Conservation (phyloP, 2,329 filamentous ascomycete species). For the Aureobasidium mangrovei region DNA sequence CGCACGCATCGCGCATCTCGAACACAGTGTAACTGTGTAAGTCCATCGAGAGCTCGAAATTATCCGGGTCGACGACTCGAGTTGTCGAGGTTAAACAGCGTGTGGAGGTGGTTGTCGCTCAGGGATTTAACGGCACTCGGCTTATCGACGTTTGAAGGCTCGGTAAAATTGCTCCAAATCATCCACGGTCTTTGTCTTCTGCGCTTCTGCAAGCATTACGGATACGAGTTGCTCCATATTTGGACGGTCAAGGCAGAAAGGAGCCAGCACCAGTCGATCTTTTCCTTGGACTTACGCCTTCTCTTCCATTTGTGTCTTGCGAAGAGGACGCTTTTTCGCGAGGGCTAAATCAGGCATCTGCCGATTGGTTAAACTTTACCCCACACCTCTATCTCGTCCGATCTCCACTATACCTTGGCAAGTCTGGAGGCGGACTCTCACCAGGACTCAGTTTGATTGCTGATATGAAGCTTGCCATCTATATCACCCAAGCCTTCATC, state of each 20-base stretch:
- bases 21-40: neutral
- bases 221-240: neutral
- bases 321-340: neutral
- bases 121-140: slow-evolving; percentile 3
- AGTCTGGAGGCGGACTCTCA: no score
- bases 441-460: no score
- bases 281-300: neutral
- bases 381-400: neutral
- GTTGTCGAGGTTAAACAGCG: slow-evolving; percentile 5
- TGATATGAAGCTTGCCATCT: no score
- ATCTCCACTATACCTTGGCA: no score
- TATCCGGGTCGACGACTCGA: slow-evolving; percentile 2
- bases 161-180: slow-evolving; percentile 11
- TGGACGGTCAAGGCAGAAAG: neutral
- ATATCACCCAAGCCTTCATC: no score
- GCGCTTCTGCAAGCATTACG: neutral
- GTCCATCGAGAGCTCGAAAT: neutral
- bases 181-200: neutral
- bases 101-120: neutral
- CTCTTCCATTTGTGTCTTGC: neutral
- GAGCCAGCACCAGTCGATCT: neutral
- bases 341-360: neutral
- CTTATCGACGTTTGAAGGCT: neutral
- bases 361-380: slow-evolving; percentile 1
- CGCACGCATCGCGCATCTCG: neutral